These are phyloP conservation scores for Domatiomyces catenatus DNA, from an alignment of 2,329 filamentous ascomycete genomes.

Conservation along the genomic window DNA sequence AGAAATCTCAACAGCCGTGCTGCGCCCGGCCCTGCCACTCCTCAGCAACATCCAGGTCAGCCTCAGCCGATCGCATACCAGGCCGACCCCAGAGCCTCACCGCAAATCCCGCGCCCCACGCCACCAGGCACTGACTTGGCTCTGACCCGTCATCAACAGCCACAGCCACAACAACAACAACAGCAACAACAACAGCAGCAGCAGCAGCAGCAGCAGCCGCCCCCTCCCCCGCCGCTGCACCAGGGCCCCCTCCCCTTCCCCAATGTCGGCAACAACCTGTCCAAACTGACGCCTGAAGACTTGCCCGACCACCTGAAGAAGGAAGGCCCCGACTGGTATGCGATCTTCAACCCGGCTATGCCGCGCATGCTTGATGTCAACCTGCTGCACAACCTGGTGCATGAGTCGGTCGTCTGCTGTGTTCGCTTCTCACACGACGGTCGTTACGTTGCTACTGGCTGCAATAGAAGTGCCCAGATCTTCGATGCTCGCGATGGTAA, in stretches of 20 bases:
- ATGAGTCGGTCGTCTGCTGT: slow-evolving; percentile 96
- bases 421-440: slow-evolving; percentile 94
- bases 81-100: slow-evolving; percentile 65
- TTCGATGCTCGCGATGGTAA: slow-evolving; percentile 81
- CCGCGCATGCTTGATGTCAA: slow-evolving; percentile 85
- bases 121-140: slow-evolving; percentile 30
- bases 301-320: slow-evolving; percentile 79
- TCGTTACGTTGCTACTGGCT: slow-evolving; percentile 89
- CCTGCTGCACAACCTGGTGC: slow-evolving; percentile 77
- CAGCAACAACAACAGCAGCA: too few relatives aligned
- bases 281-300: slow-evolving; percentile 74
- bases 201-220: background rate
- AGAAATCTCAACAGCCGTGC: slow-evolving; percentile 43
- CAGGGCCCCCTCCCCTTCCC: slow-evolving; percentile 39
- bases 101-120: slow-evolving; percentile 74
- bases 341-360: slow-evolving; percentile 86
- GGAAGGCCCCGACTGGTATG: slow-evolving; percentile 83
- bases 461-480: slow-evolving; percentile 98
- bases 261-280: slow-evolving; percentile 54
- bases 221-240: background rate
- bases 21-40: slow-evolving; percentile 58
- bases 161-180: too few relatives aligned
- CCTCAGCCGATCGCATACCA: slow-evolving; percentile 47
- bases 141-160: slow-evolving; percentile 13
- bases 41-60: slow-evolving; percentile 68